Evolutionary conservation across 495 filamentous ascomycete genomes (phyloP), one percentile per base, ranked within the genome.

Genomic region (Aspergillus sclerotioniger): DNA sequence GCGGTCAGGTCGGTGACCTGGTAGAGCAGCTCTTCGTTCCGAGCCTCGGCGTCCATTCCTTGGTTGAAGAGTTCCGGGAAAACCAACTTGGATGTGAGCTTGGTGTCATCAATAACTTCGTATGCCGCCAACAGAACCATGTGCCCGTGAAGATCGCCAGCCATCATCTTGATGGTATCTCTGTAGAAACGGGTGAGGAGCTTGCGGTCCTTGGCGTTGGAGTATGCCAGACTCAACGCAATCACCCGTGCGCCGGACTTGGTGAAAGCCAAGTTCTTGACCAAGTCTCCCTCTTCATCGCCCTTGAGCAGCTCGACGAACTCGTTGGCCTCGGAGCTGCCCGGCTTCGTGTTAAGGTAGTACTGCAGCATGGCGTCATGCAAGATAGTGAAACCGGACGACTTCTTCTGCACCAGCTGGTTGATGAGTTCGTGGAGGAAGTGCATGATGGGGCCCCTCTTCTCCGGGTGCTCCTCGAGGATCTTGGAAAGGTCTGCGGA

Each of bases 321-420:
- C 61, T 96, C 92, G 39, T 81, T 89, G 39, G 87, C 80, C 69
- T 96, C 93, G 41, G 85, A 83, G 63, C 84, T 89, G 17, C 87
- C 90, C 12, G 84, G 78, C 50, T 86, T 87, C 46, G 85, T 82
- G 67, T 88, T 92, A 47, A 90, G 79, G 74, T 91, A 94, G 70
- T 97, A 98, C 67, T 99, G 92, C 48, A 97, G 83, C 93, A 98
- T 96, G 19, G 94, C 95, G 61, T 95, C 93, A 71, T 99, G 95
- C 6, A 98, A 81, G 79, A 98, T 92, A 1, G 91, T 96, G 72
- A 98, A 99, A 7, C 89, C 91, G 13, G 91, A 93, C 63, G 90
- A 84, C 75, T 95, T 92, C 82, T 99, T 99, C 76, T 97, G 91
- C 53, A 97, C 80, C 20, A 98, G 82, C 55, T 87, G 82, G 70